These are phyloP conservation scores for Rutidosis leptorrhynchoides DNA, from an alignment of 129 eudicot genomes.

Conservation along the genomic window DNA sequence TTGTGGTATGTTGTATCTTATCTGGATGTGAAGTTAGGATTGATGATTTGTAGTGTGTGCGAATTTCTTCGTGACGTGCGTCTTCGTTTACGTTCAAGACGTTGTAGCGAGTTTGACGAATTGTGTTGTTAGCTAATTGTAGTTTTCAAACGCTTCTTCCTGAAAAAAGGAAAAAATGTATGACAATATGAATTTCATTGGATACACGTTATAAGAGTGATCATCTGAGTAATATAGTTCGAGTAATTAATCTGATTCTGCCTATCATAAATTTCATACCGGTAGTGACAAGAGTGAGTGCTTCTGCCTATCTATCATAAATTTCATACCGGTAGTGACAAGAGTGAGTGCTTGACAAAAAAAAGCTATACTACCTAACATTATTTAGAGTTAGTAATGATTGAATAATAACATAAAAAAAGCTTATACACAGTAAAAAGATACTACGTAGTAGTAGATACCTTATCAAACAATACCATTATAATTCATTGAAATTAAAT, in stretches of 20 bases:
- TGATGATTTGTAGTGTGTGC: slow-evolving; percentile 59
- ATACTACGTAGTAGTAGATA: not conserved
- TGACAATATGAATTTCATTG: too few species aligned
- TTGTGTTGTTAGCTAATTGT: too few species aligned
- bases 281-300: not conserved
- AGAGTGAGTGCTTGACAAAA: not conserved
- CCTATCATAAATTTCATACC: not conserved
- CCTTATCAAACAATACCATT: not conserved
- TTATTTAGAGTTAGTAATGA: not conserved
- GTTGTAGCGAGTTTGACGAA: too few species aligned
- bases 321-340: not conserved
- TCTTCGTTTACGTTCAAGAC: slow-evolving; percentile 72
- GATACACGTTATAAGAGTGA: too few species aligned
- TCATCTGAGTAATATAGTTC: too few species aligned
- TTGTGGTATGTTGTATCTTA: slow-evolving; percentile 46
- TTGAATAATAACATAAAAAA: too few species aligned
- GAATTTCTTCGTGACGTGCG: slow-evolving; percentile 77
- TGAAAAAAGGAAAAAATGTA: too few species aligned
- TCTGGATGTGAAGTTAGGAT: slow-evolving; percentile 79
- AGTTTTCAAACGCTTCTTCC: too few species aligned
- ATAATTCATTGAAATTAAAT: not conserved
- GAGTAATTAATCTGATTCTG: too few species aligned
- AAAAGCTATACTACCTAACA: not conserved
- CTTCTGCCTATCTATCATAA: too few species aligned
- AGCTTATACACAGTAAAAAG: too few species aligned